A percentile compares a stretch with the other conserved stretches of the same genome.
phyloP scores from a whole-genome alignment of 1,139 yeast species.

The Candida albicans region DNA sequence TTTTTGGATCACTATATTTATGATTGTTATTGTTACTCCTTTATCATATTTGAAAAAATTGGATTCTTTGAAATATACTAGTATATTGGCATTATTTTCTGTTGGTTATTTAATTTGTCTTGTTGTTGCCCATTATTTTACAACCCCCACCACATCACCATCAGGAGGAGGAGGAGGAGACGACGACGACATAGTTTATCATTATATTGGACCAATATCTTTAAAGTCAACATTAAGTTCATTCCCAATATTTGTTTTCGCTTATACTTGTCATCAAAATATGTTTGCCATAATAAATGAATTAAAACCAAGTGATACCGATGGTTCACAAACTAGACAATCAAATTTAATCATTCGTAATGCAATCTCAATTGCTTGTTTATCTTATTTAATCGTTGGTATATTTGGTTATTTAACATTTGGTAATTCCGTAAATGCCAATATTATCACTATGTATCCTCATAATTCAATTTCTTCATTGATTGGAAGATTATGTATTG shows the following conservation, averaged over 20 bases:
- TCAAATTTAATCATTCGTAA: slow-evolving; percentile 55
- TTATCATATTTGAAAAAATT: slow-evolving; percentile 69
- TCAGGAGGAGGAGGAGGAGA: not conserved
- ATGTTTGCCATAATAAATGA: slow-evolving; percentile 91
- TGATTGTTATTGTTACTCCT: slow-evolving; percentile 64
- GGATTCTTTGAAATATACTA: slow-evolving; percentile 84
- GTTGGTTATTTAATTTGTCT: slow-evolving; percentile 77
- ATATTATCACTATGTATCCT: slow-evolving; percentile 71
- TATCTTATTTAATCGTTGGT: slow-evolving; percentile 71
- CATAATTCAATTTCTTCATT: slow-evolving; percentile 56
- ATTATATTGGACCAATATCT: slow-evolving; percentile 41
- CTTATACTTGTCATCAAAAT: slow-evolving; percentile 93
- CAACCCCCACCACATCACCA: slow-evolving; percentile 28
- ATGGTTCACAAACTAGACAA: slow-evolving; percentile 52
- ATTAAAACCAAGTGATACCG: slow-evolving; percentile 26
- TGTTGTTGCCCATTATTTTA: slow-evolving; percentile 63
- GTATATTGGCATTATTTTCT: slow-evolving; percentile 78
- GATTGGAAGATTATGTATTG: slow-evolving; percentile 70
- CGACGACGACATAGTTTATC: slow-evolving; percentile 21
- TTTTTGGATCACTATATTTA: slow-evolving; percentile 69
- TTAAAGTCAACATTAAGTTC: slow-evolving; percentile 43
- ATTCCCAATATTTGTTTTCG: slow-evolving; percentile 89
- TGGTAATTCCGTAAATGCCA: slow-evolving; percentile 71
- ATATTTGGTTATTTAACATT: slow-evolving; percentile 82
- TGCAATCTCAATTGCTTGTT: slow-evolving; percentile 60